phyloP scores from a whole-genome alignment of 2,329 filamentous ascomycete species.

The Gnomoniopsis sp. region DNA sequence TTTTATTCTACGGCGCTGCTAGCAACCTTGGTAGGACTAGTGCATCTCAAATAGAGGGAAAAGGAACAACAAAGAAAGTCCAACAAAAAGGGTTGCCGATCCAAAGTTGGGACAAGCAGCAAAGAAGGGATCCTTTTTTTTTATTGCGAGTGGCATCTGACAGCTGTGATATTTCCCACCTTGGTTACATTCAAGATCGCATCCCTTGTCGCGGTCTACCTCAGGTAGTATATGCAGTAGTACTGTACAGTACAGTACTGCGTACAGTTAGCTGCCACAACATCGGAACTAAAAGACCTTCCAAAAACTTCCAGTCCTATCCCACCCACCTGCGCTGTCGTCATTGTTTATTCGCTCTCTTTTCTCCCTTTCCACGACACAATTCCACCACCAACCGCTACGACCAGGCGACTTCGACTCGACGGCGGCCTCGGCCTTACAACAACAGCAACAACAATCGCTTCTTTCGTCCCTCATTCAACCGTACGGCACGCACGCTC shows the following conservation, averaged over 20 bases:
- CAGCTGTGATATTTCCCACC: background rate
- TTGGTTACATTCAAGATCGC: background rate
- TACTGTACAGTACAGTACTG: background rate
- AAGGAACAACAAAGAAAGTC: background rate
- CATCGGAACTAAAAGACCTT: background rate
- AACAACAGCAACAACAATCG: background rate
- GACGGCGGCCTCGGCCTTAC: background rate
- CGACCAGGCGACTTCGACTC: background rate
- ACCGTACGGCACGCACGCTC: background rate
- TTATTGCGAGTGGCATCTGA: background rate
- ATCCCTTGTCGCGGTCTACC: background rate
- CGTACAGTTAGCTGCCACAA: background rate
- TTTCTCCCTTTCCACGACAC: background rate
- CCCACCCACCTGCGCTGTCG: background rate
- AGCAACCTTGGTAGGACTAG: too few species aligned
- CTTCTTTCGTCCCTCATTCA: background rate
- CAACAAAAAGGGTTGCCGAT: background rate
- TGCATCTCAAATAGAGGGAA: background rate
- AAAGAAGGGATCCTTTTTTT: background rate
- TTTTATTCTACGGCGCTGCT: too few species aligned
- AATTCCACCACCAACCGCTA: too few species aligned
- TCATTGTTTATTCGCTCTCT: background rate
- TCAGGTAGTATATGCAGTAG: too few species aligned
- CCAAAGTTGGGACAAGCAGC: background rate
- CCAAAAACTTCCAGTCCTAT: background rate